These are phyloP conservation scores for Lasiosphaeriaceae sp. DNA, from an alignment of 495 filamentous ascomycete genomes.

Conservation along the genomic window DNA sequence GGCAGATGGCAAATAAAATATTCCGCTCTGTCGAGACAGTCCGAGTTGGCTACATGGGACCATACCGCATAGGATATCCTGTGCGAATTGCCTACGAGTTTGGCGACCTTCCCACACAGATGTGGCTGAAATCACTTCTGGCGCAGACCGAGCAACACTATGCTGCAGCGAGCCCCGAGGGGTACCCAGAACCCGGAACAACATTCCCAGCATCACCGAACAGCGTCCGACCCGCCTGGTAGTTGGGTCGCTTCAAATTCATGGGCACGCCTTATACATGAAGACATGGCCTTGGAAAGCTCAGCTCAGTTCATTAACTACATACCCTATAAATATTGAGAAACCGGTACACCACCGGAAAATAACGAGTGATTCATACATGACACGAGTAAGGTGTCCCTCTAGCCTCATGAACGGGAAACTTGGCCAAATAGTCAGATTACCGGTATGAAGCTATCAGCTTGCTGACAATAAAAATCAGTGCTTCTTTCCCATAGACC, in stretches of 20 bases:
- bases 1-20: conserved; percentile 10
- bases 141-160: conserved; percentile 12
- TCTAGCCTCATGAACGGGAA: no score
- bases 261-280: no score
- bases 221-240: no score
- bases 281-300: no score
- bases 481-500: conserved; percentile 50
- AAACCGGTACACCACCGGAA: no score
- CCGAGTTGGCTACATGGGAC: conserved; percentile 13
- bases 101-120: conserved; percentile 10
- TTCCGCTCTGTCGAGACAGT: conserved; percentile 17
- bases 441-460: conserved; percentile 16
- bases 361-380: no score
- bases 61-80: conserved; percentile 14
- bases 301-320: no score
- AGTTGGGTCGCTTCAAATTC: no score
- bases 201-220: conserved; percentile 2
- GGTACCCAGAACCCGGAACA: conserved; percentile 4
- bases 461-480: conserved; percentile 50
- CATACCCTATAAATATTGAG: no score
- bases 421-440: no score
- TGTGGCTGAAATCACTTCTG: conserved; percentile 11
- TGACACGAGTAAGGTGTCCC: no score
- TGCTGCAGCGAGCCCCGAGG: conserved; percentile 6
- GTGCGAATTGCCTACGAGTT: conserved; percentile 19